phyloP scores from a whole-genome alignment of 768 basidiomycete species.

The Agrocybe pediades region DNA sequence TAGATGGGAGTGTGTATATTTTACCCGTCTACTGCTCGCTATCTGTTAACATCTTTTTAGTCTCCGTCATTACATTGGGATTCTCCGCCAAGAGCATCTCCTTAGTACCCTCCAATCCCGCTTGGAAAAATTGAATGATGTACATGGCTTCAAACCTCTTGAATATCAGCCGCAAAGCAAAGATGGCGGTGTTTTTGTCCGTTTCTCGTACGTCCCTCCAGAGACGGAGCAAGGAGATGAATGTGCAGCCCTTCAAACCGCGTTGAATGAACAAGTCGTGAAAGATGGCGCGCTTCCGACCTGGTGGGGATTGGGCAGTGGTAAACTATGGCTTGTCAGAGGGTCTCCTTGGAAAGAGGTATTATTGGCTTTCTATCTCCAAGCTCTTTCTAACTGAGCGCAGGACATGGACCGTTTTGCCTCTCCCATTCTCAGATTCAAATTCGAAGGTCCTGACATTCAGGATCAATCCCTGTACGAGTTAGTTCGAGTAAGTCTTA shows the following conservation, averaged over 20 bases:
- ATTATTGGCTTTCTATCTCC: conserved; percentile 10
- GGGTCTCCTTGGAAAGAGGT: conserved; percentile 86
- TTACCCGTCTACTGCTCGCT: conserved; percentile 5
- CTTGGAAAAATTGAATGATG: conserved; percentile 49
- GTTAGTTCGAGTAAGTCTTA: conserved; percentile 64
- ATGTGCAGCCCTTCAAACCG: conserved; percentile 48
- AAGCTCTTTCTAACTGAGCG: not conserved
- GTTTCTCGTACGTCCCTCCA: conserved; percentile 54
- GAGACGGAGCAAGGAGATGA: conserved; percentile 21
- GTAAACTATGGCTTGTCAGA: conserved; percentile 70
- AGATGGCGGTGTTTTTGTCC: conserved; percentile 86
- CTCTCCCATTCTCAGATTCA: conserved; percentile 68
- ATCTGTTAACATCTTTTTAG: conserved; percentile 35
- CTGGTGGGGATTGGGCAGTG: conserved; percentile 56
- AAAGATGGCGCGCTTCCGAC: conserved; percentile 61
- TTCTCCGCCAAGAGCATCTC: conserved; percentile 60
- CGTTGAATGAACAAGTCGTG: conserved; percentile 43
- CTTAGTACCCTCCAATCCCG: conserved; percentile 47
- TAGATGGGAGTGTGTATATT: conserved; percentile 65
- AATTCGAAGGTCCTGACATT: conserved; percentile 89
- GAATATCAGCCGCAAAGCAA: conserved; percentile 68
- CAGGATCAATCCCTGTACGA: conserved; percentile 79
- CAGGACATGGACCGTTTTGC: conserved; percentile 89
- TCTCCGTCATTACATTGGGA: conserved; percentile 63
- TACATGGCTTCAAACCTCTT: conserved; percentile 60